Evolutionary conservation across 2,329 filamentous ascomycete genomes (phyloP), one percentile per base, ranked within the genome.

Genomic region (Fusarium verrucosum): DNA sequence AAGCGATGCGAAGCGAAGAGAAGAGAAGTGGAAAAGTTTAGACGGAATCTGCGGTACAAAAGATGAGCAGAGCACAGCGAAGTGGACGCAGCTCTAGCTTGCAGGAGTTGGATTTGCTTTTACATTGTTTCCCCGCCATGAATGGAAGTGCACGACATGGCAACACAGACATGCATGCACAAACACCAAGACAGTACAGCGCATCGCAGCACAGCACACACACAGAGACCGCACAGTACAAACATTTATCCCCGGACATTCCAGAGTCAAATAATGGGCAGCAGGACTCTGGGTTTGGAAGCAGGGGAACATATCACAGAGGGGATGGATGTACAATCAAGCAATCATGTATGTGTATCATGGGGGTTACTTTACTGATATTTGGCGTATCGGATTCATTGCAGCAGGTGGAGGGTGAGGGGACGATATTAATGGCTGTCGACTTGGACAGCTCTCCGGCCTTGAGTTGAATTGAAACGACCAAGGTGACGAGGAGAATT

Each of bases 1-100:
- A 66, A 56, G 45, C 57, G 35, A 51, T n/a, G n/a, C n/a, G 51
- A 41, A 49, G 35, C 57, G 60, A 54, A 66, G 64, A 56, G 45
- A 53, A 30, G 44, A 66, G 26, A 65, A 63, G 57, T 42, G 35
- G 20, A 62, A 70, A 71, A 65, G 51, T 68, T 65, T 71, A 71
- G 69, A 71, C 45, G 65, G 66, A 38, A 59, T 32, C 22, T 53
- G 26, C 35, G 46, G 41, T 44, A 57, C 49, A 57, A 68, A 55
- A 62, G 59, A 59, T 50, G 57, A 51, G 59, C 50, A 42, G 20
- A 59, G 50, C 37, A 40, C 41, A 28, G 56, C 43, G 17, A 14
- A 41, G 44, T 26, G 26, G n/a, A 37, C 33, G 30, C 44, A 50
- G 52, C 51, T 62, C 64, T 50, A 43, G 47, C 45, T 52, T 53